Evolutionary conservation across 2,329 filamentous ascomycete genomes (phyloP), one percentile per base, ranked within the genome.

Genomic region (Westerdykella ornata): DNA sequence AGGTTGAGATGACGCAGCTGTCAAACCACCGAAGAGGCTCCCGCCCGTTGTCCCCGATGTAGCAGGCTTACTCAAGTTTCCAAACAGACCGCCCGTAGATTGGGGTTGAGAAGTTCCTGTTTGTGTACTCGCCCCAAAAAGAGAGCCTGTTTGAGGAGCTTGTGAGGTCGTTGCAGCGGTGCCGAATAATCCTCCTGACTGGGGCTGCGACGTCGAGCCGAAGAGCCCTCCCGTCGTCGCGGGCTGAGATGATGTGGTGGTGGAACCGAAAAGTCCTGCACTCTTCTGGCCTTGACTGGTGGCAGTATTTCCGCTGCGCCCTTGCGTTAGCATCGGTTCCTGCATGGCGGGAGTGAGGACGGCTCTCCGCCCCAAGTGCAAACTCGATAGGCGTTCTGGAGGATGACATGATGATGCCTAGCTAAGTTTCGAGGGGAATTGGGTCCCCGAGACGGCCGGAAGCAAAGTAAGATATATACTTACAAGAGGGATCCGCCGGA

Each of bases 401-500:
- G 22, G 22, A 26, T 26, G 22, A 26, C 22, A 26, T 26, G 22
- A 26, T 4, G 22, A 26, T 26, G 22, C 4, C 22, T 26, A 26
- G 22, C 3, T 7, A 26, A 26, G 22, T 11, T 9, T 11, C 22
- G 7, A 26, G 12, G 22, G 22, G 7, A 11, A 11, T 26, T 26
- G 22, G 22, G 33, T 18, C 16, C 13, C 39, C 31, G 22, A 18
- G 31, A 16, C 19, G n/a, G 34, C 34, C 15, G 18, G 2, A 26
- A 12, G 15, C 2, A 20, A 17, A 28, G 29, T 22, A 33, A 42
- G 42, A 54, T 52, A 52, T 47, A 44, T 19, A 65, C 70, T 62
- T 62, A 73, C 72, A 73, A 73, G 35, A 72, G 61, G 39, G 68
- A 68, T 57, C 71, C 57, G 46, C 69, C 69, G n/a, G n/a, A n/a